Percentiles rank a stretch among this genome's conserved stretches.
These are phyloP conservation scores for Saccharomyces hybrid DNA, from an alignment of 1,139 yeast genomes.

Conservation along the genomic window DNA sequence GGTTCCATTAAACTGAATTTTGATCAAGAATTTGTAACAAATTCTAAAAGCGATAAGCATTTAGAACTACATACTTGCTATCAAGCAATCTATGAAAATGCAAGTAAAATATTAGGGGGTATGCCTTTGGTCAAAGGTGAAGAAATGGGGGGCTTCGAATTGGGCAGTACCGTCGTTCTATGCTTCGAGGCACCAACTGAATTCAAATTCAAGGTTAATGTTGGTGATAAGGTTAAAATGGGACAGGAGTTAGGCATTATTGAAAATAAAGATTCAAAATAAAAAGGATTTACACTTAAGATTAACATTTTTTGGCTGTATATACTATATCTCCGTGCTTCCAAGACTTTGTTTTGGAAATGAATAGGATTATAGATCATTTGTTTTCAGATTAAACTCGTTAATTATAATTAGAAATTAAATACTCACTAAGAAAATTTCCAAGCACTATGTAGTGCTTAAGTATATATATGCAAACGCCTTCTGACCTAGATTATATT, in stretches of 20 bases:
- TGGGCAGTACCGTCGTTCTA: slow-evolving; percentile 91
- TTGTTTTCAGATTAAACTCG: not conserved
- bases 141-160: slow-evolving; percentile 94
- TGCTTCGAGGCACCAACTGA: slow-evolving; percentile 90
- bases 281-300: slow-evolving; percentile 25
- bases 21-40: slow-evolving; percentile 84
- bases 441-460: not conserved
- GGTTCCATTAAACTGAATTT: slow-evolving; percentile 90
- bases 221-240: slow-evolving; percentile 73
- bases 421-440: not conserved
- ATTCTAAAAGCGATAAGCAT: slow-evolving; percentile 35
- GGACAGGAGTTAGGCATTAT: slow-evolving; percentile 71
- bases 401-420: not conserved
- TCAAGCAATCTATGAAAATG: slow-evolving; percentile 85
- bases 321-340: not conserved
- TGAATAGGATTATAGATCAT: not conserved
- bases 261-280: slow-evolving; percentile 3
- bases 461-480: not conserved
- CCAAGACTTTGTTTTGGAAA: not conserved
- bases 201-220: slow-evolving; percentile 61
- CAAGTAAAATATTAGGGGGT: slow-evolving; percentile 76
- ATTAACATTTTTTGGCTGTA: not conserved
- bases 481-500: too few species aligned
- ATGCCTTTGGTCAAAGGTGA: slow-evolving; percentile 85
- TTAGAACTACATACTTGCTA: slow-evolving; percentile 68